Conservation (phyloP, 805 yeast genomes). For the Saturnispora dispora region DNA sequence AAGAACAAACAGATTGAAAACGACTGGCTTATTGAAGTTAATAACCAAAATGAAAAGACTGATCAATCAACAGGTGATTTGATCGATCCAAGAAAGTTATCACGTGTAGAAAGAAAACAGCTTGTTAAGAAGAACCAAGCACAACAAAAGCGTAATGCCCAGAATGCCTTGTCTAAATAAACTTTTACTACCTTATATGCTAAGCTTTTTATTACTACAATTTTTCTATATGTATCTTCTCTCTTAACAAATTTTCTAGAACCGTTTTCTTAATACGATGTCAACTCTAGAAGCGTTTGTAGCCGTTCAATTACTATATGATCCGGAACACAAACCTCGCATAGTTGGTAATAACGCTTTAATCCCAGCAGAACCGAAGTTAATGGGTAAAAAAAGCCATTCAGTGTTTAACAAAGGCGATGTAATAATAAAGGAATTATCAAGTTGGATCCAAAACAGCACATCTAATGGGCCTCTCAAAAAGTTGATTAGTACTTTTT, state of each 20-base stretch:
- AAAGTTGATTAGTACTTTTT: background rate
- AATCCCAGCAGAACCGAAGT: slow-evolving; percentile 17
- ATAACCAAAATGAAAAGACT: slow-evolving; percentile 43
- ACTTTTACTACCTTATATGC: background rate
- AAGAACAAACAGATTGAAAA: slow-evolving; percentile 76
- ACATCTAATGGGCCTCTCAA: slow-evolving; percentile 6
- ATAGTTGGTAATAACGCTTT: slow-evolving; percentile 16
- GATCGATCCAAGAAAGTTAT: slow-evolving; percentile 78
- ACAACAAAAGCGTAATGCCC: slow-evolving; percentile 69
- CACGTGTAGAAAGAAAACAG: slow-evolving; percentile 74
- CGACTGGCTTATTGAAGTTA: slow-evolving; percentile 96
- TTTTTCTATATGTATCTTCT: background rate
- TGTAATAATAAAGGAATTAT: slow-evolving; percentile 18
- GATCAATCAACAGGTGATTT: slow-evolving; percentile 36
- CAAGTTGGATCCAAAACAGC: slow-evolving; percentile 11
- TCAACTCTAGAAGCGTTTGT: slow-evolving; percentile 5
- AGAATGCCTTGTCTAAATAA: slow-evolving; percentile 2
- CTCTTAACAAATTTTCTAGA: background rate
- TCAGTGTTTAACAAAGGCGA: slow-evolving; percentile 19
- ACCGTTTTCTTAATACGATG: background rate
- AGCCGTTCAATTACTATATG: slow-evolving; percentile 19
- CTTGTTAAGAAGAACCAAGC: slow-evolving; percentile 75
- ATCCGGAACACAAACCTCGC: slow-evolving; percentile 14
- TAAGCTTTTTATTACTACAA: background rate
- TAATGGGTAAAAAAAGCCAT: slow-evolving; percentile 15